phyloP scores from a whole-genome alignment of 2,329 filamentous ascomycete species.

The Fusarium dlaminii region DNA sequence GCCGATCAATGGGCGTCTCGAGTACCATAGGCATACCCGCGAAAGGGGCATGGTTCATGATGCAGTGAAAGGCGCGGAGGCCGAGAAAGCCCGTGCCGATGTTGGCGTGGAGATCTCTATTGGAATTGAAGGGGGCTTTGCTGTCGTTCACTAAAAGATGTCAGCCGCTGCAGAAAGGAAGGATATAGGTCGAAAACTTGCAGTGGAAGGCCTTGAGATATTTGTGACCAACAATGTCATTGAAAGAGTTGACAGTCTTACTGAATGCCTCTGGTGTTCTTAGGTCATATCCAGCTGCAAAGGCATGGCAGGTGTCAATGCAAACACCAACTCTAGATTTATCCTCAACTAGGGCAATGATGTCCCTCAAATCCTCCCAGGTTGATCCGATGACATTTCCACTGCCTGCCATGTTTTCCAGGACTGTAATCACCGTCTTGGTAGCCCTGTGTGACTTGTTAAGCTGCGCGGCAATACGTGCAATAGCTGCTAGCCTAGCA shows the following conservation, averaged over 20 bases:
- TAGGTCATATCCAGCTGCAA: constrained; percentile 93
- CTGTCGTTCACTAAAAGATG: constrained; percentile 80
- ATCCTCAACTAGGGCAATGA: constrained; percentile 82
- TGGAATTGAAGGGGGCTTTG: constrained; percentile 85
- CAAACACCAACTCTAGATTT: constrained; percentile 91
- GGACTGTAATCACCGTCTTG: constrained; percentile 77
- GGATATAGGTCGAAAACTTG: constrained; percentile 35
- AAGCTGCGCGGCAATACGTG: constrained; percentile 81
- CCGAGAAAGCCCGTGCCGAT: constrained; percentile 96
- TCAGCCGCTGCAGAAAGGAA: neutral
- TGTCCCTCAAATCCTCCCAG: constrained; percentile 86
- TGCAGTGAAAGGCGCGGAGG: constrained; percentile 86
- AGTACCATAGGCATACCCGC: constrained; percentile 88
- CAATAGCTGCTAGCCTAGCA: constrained; percentile 74
- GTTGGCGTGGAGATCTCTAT: constrained; percentile 92
- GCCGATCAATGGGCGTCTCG: constrained; percentile 90
- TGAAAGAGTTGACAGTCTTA: constrained; percentile 78
- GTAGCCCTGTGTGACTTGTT: constrained; percentile 85
- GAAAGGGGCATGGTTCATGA: constrained; percentile 85
- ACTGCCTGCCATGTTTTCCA: constrained; percentile 95
- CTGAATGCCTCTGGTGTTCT: constrained; percentile 78
- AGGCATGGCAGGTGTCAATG: constrained; percentile 95
- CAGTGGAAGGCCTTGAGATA: constrained; percentile 86
- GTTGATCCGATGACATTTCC: constrained; percentile 87
- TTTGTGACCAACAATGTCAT: constrained; percentile 76